Conservation (phyloP, 208 protist species). For the Leptomonas seymouri region DNA sequence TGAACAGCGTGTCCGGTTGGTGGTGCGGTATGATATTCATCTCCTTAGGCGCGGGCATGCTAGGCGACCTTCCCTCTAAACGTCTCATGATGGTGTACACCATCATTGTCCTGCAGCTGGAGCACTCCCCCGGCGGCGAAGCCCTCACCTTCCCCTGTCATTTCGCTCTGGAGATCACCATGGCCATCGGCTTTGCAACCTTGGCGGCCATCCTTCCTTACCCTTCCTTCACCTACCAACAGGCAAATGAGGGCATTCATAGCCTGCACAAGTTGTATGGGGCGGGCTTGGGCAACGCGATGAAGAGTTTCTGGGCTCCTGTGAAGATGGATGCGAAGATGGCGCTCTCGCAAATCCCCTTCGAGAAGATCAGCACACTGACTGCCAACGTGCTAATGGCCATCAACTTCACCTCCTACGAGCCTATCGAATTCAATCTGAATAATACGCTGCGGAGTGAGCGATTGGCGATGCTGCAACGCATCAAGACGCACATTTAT, state of each 20-base stretch:
- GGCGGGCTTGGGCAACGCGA: constrained; percentile 49
- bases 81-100: constrained; percentile 57
- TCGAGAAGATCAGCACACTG: constrained; percentile 36
- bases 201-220: constrained; percentile 48
- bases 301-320: constrained; percentile 62
- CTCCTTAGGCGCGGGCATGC: constrained; percentile 34
- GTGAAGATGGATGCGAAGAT: constrained; percentile 52
- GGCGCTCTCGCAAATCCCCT: constrained; percentile 51
- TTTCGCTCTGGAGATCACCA: constrained; percentile 47
- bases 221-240: constrained; percentile 41
- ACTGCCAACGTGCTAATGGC: constrained; percentile 24
- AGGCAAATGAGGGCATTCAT: constrained; percentile 38
- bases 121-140: constrained; percentile 40
- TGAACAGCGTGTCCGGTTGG: constrained; percentile 46
- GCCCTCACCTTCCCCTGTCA: constrained; percentile 32
- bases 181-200: constrained; percentile 41
- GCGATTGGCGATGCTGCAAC: constrained; percentile 38
- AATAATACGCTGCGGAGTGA: constrained; percentile 48
- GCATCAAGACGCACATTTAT: constrained; percentile 45
- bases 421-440: constrained; percentile 50
- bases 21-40: constrained; percentile 67
- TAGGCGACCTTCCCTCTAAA: constrained; percentile 60
- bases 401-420: constrained; percentile 41
- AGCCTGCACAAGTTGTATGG: constrained; percentile 55
- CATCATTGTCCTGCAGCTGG: constrained; percentile 65